Evolutionary conservation across 805 yeast genomes (phyloP).

Genomic region (Limtongozyma cylindracea): DNA sequence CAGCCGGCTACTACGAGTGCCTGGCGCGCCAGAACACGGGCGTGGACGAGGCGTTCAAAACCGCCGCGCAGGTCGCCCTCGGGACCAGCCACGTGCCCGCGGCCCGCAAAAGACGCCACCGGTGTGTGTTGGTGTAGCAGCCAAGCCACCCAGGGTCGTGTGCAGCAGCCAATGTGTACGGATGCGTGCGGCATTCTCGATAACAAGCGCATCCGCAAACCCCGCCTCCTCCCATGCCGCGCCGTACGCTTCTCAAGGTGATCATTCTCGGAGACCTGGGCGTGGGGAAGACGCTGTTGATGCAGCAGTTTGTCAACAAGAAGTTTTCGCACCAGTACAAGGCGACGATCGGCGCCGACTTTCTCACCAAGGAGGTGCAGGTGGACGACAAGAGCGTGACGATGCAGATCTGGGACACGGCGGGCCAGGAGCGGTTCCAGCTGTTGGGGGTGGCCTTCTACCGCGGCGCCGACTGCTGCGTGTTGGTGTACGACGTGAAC

Average conservation of each 20-base stretch:
- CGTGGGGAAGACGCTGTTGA: constrained; percentile 88
- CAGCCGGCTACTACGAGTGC: constrained; percentile 8
- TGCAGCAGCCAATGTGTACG: too few species aligned
- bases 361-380: constrained; percentile 69
- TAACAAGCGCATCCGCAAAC: neutral
- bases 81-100: too few species aligned
- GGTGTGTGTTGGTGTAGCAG: too few species aligned
- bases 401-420: constrained; percentile 43
- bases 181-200: neutral
- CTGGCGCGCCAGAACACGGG: constrained; percentile 4
- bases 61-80: too few species aligned
- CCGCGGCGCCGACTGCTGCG: constrained; percentile 96
- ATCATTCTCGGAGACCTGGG: constrained; percentile 94
- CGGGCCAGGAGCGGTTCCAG: constrained; percentile 68
- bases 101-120: too few species aligned
- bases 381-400: constrained; percentile 69
- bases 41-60: constrained; percentile 8
- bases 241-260: constrained; percentile 54
- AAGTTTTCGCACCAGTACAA: constrained; percentile 90
- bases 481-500: constrained; percentile 84
- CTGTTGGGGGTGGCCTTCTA: constrained; percentile 92
- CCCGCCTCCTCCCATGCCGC: too few species aligned
- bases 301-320: constrained; percentile 93
- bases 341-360: constrained; percentile 96
- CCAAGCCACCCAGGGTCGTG: too few species aligned